Conservation (phyloP, 2,329 filamentous ascomycete genomes). For the Nemania sp. region DNA sequence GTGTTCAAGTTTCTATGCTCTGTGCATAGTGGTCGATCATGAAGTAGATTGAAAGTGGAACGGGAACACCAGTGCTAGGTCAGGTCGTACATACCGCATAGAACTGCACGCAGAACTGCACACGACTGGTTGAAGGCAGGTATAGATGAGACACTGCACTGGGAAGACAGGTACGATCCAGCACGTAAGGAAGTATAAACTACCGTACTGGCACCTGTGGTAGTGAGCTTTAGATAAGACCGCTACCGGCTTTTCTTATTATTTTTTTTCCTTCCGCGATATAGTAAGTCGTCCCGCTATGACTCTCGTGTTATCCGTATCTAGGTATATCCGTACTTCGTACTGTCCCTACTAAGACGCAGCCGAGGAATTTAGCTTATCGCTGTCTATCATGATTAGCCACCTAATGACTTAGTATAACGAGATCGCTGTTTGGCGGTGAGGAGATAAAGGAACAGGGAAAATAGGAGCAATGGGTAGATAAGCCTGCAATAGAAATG, state of each 20-base stretch:
- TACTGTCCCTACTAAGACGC: not conserved
- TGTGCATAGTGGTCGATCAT: no score
- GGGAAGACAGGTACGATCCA: not conserved
- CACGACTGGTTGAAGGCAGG: not conserved
- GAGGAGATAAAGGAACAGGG: conserved; percentile 25
- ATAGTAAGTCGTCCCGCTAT: not conserved
- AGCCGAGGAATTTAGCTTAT: conserved; percentile 15
- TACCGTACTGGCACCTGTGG: not conserved
- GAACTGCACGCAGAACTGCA: conserved; percentile 16
- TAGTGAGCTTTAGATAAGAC: not conserved
- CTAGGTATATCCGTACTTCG: not conserved
- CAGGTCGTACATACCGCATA: conserved; percentile 22
- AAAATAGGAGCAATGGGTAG: not conserved
- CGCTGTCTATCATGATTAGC: conserved; percentile 22
- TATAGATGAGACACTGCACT: no score
- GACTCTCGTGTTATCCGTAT: conserved; percentile 17
- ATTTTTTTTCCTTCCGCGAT: not conserved
- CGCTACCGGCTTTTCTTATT: not conserved
- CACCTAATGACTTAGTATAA: not conserved
- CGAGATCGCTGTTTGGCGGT: conserved; percentile 20
- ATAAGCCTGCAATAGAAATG: conserved; percentile 20
- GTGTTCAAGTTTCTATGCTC: no score
- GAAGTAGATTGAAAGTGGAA: not conserved
- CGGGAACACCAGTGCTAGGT: not conserved
- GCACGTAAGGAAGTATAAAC: not conserved